phyloP scores from a whole-genome alignment of 2,329 filamentous ascomycete genomes.

The Pyricularia sp. region DNA sequence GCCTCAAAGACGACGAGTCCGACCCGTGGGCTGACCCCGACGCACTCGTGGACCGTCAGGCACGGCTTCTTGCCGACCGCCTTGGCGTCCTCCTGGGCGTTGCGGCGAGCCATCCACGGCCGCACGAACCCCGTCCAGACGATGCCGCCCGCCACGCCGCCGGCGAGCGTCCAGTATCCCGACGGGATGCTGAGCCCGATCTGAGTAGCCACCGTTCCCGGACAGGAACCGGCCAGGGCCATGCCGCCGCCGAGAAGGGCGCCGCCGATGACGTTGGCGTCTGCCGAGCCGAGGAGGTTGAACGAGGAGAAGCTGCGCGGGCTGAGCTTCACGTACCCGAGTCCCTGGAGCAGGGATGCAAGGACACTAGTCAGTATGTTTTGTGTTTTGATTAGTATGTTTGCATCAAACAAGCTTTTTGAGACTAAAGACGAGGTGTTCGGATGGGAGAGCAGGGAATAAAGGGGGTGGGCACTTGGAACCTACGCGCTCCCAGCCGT shows the following conservation, averaged over 20 bases:
- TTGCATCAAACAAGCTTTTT: neutral
- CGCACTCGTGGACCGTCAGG: constrained; percentile 23
- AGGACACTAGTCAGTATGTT: constrained; percentile 20
- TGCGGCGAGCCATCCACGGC: constrained; percentile 11
- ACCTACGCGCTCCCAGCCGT: constrained; percentile 48
- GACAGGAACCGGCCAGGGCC: constrained; percentile 51
- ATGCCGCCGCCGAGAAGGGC: constrained; percentile 50
- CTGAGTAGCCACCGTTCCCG: constrained; percentile 52
- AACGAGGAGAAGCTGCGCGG: constrained; percentile 38
- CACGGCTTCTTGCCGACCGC: constrained; percentile 10
- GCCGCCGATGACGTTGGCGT: constrained; percentile 54
- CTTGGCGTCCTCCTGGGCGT: constrained; percentile 11
- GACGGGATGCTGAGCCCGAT: constrained; percentile 37
- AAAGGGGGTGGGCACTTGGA: neutral
- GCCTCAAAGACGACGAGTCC: constrained; percentile 30
- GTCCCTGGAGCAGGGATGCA: constrained; percentile 30
- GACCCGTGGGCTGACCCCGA: constrained; percentile 24
- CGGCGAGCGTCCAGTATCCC: constrained; percentile 38
- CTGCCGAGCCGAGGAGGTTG: constrained; percentile 39
- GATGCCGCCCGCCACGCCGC: constrained; percentile 42
- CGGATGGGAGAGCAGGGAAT: constrained; percentile 10
- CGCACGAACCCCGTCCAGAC: constrained; percentile 33
- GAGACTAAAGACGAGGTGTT: neutral
- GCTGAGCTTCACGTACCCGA: constrained; percentile 27
- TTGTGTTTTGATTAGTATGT: neutral